phyloP scores from a whole-genome alignment of 129 eudicot genomes.

The Pseudognaphalium luteoalbum region DNA sequence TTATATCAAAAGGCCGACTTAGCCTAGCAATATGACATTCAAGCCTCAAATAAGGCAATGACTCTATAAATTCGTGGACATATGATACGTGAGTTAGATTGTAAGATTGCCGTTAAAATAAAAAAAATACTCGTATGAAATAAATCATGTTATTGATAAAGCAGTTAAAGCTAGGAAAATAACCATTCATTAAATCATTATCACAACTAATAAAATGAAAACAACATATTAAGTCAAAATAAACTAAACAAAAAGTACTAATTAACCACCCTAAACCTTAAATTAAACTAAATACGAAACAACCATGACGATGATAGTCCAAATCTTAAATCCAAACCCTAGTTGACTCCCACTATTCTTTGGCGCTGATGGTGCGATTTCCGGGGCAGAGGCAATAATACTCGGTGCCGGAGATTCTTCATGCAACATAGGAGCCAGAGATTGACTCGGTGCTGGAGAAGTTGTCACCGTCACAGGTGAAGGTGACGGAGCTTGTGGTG shows the following conservation, averaged over 20 bases:
- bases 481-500: slow-evolving; percentile 15
- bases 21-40: too few relatives aligned
- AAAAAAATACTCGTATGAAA: too few relatives aligned
- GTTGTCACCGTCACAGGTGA: neutral
- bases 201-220: neutral
- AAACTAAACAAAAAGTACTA: slow-evolving; percentile 2
- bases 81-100: too few relatives aligned
- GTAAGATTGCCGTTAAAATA: too few relatives aligned
- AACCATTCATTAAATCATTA: neutral
- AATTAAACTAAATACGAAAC: slow-evolving; percentile 4
- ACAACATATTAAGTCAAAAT: neutral
- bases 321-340: neutral
- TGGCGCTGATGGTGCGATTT: neutral
- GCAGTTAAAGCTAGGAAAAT: neutral
- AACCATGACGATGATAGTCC: slow-evolving; percentile 2
- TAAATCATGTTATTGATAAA: neutral
- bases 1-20: too few relatives aligned
- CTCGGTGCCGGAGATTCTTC: slow-evolving; percentile 1
- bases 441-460: neutral
- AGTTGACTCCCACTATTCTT: slow-evolving; percentile 9
- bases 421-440: neutral
- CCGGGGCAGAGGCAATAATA: neutral
- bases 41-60: too few relatives aligned
- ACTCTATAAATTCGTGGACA: too few relatives aligned
- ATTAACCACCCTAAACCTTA: neutral